Conservation (phyloP, 495 filamentous ascomycete species). For the Clohesyomyces aquaticus region DNA sequence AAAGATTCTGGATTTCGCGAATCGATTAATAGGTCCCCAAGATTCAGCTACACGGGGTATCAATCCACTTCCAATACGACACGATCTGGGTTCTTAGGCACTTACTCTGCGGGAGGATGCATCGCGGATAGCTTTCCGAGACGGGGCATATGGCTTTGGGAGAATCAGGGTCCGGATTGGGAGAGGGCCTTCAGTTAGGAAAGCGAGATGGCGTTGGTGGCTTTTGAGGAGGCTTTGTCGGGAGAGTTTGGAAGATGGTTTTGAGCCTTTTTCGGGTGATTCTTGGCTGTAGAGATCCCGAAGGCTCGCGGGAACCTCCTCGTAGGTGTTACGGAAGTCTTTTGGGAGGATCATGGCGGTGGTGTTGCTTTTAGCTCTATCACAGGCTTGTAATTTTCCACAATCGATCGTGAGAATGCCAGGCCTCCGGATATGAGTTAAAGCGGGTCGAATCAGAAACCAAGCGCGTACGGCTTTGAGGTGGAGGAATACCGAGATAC, state of each 20-base stretch:
- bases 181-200: slow-evolving; percentile 16
- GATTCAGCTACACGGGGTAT: slow-evolving; percentile 5
- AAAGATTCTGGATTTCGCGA: background rate
- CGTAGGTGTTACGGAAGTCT: slow-evolving; percentile 26
- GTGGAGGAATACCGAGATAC: too few species aligned
- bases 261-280: background rate
- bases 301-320: slow-evolving; percentile 20
- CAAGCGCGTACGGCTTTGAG: too few species aligned
- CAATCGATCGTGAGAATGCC: too few species aligned
- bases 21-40: slow-evolving; percentile 13
- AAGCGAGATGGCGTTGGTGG: slow-evolving; percentile 20
- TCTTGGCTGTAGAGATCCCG: slow-evolving; percentile 9
- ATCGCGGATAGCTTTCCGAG: background rate
- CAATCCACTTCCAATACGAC: background rate
- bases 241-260: background rate
- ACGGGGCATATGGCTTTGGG: slow-evolving; percentile 21
- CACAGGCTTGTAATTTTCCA: background rate
- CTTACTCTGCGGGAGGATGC: slow-evolving; percentile 10
- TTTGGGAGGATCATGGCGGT: slow-evolving; percentile 5
- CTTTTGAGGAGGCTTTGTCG: slow-evolving; percentile 14
- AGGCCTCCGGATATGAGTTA: background rate
- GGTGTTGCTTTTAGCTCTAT: background rate
- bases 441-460: background rate
- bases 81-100: background rate
- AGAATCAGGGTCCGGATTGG: slow-evolving; percentile 21